Evolutionary conservation across 2,329 filamentous ascomycete genomes (phyloP), one percentile per base, ranked within the genome.

Genomic region (Aspergillus hortae): DNA sequence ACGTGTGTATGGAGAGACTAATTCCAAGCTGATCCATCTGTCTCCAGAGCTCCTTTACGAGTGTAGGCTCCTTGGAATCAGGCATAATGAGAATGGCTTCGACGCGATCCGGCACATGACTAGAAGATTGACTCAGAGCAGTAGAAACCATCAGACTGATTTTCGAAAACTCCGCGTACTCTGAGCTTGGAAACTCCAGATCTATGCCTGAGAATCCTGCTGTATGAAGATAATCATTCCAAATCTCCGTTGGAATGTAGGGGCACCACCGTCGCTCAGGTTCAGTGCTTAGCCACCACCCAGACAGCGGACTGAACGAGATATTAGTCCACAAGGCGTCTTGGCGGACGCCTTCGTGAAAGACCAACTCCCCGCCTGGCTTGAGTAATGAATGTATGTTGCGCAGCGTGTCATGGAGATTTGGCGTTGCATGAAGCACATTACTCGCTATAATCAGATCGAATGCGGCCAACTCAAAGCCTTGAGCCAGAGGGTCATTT

Each of bases 331-430:
- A 47, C 32, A 43, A 25, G 9, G 44, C 42, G 41, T 51, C 49
- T 7, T 40, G 33, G n/a, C 49, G 33, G 27, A 35, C 44, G n/a
- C 43, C 44, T 52, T 80, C 77, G 2, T 73, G 46, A 1, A 77
- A 32, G 2, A 79, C 25, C 0, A 81, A 61, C 44, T 73, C 72
- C 0, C 77, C 78, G 0, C 74, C 75, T 0, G 77, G 73, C 36
- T 55, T 54, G 2, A 69, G 56, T 12, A 69, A 49, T 1, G 27
- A 51, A 4, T 56, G 56, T 1, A 66, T 55, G 49, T 63, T 61
- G 1, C 19, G 36, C 25, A 69, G 32, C 1, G 61, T 65, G 4
- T 52, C 53, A n/a, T 58, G 21, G 11, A 68, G 48, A 30, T 42
- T 46, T 11, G 49, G 42, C 0, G 65, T 67, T 1, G 64, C 62